Evolutionary conservation across 176 grass and related monocot species (phyloP).

Genomic region (Oryza meridionalis): DNA sequence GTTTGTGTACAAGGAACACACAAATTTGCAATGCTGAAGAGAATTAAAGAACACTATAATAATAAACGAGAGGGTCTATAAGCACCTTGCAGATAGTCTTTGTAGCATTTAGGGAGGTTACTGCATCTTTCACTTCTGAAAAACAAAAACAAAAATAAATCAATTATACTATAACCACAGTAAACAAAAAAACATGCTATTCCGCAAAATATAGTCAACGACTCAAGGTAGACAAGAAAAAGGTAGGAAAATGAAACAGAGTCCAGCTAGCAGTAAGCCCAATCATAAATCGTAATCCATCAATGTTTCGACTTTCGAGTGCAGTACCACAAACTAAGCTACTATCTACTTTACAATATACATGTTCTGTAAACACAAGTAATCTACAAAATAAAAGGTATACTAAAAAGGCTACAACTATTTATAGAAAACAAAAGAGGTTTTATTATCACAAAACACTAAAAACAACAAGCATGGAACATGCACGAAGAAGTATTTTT

Average conservation of each 20-base stretch:
- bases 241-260: not conserved
- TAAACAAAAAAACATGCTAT: slow-evolving; percentile 5
- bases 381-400: not conserved
- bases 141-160: slow-evolving; percentile 1
- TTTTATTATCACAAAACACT: not conserved
- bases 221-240: not conserved
- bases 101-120: slow-evolving; percentile 48
- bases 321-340: not conserved
- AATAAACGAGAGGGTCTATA: not conserved
- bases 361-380: not conserved
- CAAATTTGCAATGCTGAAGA: not conserved
- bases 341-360: not conserved
- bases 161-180: not conserved
- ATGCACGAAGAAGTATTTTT: not conserved
- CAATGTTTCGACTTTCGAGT: not conserved
- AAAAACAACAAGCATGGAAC: not conserved
- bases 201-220: not conserved
- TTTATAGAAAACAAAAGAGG: not conserved
- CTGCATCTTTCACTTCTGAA: slow-evolving; percentile 70
- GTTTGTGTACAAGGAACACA: not conserved
- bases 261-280: not conserved
- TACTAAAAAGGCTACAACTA: not conserved
- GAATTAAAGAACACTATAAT: not conserved
- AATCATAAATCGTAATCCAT: not conserved
- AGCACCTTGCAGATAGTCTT: slow-evolving; percentile 67